Evolutionary conservation across 768 basidiomycete species (phyloP).

Genomic region (Tephrocybe sp.): DNA sequence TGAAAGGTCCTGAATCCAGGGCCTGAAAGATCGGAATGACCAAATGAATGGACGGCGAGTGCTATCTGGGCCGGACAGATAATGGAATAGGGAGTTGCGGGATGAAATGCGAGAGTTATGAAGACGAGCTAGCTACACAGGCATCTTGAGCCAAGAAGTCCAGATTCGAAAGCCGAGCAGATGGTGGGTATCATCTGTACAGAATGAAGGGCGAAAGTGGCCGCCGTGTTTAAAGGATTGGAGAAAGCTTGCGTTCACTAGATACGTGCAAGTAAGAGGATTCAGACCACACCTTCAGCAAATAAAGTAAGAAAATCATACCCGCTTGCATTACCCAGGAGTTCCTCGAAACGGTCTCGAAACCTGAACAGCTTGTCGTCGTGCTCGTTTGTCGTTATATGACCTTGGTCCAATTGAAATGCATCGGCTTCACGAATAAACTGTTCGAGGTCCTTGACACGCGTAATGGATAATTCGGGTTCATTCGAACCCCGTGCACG

Average conservation of each 20-base stretch:
- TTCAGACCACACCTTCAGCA: background rate
- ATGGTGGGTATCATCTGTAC: too few relatives aligned
- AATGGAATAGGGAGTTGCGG: too few relatives aligned
- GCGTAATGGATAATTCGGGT: constrained; percentile 57
- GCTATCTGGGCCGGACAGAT: too few relatives aligned
- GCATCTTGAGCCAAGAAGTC: too few relatives aligned
- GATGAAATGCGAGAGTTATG: too few relatives aligned
- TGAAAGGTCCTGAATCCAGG: too few relatives aligned
- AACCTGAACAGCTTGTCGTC: constrained; percentile 36
- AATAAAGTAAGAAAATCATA: constrained; percentile 18
- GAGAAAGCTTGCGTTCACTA: constrained; percentile 21
- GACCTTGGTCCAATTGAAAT: constrained; percentile 58
- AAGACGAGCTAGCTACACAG: too few relatives aligned
- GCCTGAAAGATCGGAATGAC: too few relatives aligned
- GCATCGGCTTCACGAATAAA: constrained; percentile 63
- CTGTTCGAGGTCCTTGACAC: constrained; percentile 60
- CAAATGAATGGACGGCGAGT: too few relatives aligned
- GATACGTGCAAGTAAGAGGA: background rate
- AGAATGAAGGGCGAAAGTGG: too few relatives aligned
- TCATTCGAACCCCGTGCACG: constrained; percentile 70
- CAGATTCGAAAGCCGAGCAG: too few relatives aligned
- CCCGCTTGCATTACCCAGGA: constrained; percentile 42
- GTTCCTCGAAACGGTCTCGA: constrained; percentile 42
- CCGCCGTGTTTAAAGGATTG: background rate
- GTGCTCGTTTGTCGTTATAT: constrained; percentile 31